phyloP scores from a whole-genome alignment of 495 filamentous ascomycete species.

The Penicillium coffeae region DNA sequence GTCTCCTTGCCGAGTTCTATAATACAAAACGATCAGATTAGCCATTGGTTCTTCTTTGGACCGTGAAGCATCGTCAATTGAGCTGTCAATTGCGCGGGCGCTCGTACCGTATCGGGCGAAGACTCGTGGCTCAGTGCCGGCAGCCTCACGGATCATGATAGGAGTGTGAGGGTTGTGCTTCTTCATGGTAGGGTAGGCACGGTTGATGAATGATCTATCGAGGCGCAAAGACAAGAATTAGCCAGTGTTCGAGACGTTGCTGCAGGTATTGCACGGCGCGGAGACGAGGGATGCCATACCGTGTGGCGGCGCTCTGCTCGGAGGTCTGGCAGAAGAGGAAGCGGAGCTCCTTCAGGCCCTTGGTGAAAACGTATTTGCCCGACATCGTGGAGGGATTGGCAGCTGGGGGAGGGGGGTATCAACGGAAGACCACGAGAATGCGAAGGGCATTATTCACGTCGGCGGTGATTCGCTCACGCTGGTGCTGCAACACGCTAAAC shows the following conservation, averaged over 20 bases:
- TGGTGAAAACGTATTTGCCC: constrained; percentile 84
- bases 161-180: constrained; percentile 94
- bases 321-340: constrained; percentile 95
- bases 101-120: constrained; percentile 88
- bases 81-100: not conserved
- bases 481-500: constrained; percentile 15
- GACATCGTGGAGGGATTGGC: constrained; percentile 60
- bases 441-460: constrained; percentile 23
- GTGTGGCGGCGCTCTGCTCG: constrained; percentile 78
- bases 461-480: constrained; percentile 24
- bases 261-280: not conserved
- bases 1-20: constrained; percentile 86
- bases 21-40: not conserved
- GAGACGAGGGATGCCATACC: constrained; percentile 48
- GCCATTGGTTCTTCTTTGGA: not conserved
- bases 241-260: constrained; percentile 1
- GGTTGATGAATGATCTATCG: constrained; percentile 76
- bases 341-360: constrained; percentile 86
- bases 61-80: no score
- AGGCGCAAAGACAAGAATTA: constrained; percentile 8
- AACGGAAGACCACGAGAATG: constrained; percentile 8
- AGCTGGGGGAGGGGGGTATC: constrained; percentile 12
- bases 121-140: constrained; percentile 74
- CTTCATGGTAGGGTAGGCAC: constrained; percentile 98
- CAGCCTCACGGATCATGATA: constrained; percentile 90